A percentile compares a stretch with the other conserved stretches of the same genome.
Conservation (phyloP, 148 eudicot species). For the Talinum fruticosum region DNA sequence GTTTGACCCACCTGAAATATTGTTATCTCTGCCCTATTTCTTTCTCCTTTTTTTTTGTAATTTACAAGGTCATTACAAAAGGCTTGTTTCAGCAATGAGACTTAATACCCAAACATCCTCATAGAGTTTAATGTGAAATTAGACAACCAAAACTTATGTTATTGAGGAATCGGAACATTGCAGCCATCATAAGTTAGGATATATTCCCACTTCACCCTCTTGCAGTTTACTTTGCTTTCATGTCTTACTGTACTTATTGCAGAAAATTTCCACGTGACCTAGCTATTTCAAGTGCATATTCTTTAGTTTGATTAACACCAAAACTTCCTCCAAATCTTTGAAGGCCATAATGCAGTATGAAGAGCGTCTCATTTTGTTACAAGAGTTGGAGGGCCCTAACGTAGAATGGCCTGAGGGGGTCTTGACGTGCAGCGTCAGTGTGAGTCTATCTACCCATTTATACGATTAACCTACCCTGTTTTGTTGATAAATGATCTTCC, state of each 20-base stretch:
- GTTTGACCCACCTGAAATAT: neutral
- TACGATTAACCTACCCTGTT: no score
- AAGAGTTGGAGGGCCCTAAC: neutral
- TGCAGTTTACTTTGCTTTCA: neutral
- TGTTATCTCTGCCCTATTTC: neutral
- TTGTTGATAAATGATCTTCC: neutral
- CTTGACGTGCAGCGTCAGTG: neutral
- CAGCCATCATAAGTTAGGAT: no score
- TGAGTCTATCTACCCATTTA: neutral
- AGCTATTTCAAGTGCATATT: no score
- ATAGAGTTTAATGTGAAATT: neutral
- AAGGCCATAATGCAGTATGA: neutral
- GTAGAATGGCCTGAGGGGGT: neutral
- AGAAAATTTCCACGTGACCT: no score
- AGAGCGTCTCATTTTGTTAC: neutral
- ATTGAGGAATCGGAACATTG: no score
- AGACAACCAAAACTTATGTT: neutral
- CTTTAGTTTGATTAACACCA: neutral
- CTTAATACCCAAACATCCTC: neutral
- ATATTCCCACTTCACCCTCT: no score
- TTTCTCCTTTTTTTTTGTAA: neutral
- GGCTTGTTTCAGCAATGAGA: neutral
- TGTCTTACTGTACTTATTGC: no score
- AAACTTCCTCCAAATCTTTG: neutral
- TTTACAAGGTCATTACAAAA: neutral